These are phyloP conservation scores for Parmelia sp. DNA, from an alignment of 495 filamentous ascomycete genomes.

Conservation along the genomic window DNA sequence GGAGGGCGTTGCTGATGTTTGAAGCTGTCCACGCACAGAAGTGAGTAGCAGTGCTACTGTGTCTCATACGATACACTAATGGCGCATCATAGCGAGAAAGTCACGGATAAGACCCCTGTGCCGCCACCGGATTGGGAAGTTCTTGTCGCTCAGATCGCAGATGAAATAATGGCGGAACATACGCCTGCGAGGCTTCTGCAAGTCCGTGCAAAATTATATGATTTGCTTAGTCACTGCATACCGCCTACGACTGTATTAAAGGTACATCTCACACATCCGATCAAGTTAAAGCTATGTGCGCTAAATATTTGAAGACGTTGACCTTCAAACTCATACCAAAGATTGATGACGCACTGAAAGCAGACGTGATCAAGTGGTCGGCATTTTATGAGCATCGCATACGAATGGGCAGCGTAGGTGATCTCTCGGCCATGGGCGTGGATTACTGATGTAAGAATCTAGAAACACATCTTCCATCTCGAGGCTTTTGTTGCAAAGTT, in stretches of 20 bases:
- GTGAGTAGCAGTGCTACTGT: conserved; percentile 42
- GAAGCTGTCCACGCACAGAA: conserved; percentile 96
- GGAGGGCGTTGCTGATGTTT: conserved; percentile 86
- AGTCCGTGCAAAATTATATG: conserved; percentile 88
- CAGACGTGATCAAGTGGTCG: conserved; percentile 89
- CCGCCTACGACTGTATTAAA: conserved; percentile 88
- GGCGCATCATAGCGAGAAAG: conserved; percentile 62
- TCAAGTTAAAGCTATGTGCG: neutral
- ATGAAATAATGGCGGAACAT: conserved; percentile 86
- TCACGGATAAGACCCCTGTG: conserved; percentile 79
- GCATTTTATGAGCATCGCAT: conserved; percentile 96
- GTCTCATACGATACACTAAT: conserved; percentile 13
- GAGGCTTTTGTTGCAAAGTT: conserved; percentile 98
- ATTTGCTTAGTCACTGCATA: conserved; percentile 93
- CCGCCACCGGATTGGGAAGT: conserved; percentile 96
- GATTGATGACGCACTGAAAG: conserved; percentile 81
- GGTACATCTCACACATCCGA: conserved; percentile 35
- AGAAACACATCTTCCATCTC: conserved; percentile 95
- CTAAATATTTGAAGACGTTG: conserved; percentile 47
- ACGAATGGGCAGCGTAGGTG: conserved; percentile 64
- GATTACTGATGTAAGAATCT: neutral
- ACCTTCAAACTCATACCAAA: conserved; percentile 85
- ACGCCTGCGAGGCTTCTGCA: conserved; percentile 77
- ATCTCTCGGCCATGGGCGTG: neutral
- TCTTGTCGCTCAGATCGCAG: conserved; percentile 75